Conservation (phyloP, 2,329 filamentous ascomycete species). For the Penicillium sp. region DNA sequence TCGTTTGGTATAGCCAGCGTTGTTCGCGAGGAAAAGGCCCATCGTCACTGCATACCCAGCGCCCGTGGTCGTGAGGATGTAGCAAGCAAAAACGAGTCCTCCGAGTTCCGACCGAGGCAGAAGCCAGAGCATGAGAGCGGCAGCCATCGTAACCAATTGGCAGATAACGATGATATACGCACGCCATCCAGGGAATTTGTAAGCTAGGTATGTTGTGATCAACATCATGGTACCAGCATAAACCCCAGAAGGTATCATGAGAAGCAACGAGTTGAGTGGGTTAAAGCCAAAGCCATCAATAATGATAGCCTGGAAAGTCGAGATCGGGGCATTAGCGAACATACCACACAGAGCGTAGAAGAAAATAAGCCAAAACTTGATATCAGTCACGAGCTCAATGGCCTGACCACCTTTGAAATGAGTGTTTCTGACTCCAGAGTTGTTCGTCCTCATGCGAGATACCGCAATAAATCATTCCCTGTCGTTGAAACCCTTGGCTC, state of each 20-base stretch:
- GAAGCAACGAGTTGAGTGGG: conserved; percentile 45
- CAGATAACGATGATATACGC: neutral
- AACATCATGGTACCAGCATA: conserved; percentile 43
- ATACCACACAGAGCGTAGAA: conserved; percentile 43
- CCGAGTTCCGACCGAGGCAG: neutral
- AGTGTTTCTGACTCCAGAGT: conserved; percentile 40
- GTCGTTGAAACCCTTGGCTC: neutral
- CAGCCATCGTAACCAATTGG: neutral
- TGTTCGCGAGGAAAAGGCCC: neutral
- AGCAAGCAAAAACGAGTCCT: neutral
- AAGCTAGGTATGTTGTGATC: conserved; percentile 43
- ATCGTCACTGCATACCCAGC: neutral
- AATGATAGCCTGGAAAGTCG: conserved; percentile 49
- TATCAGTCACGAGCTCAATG: conserved; percentile 11
- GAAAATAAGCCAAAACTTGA: conserved; percentile 26
- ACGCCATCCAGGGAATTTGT: conserved; percentile 28
- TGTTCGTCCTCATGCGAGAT: conserved; percentile 28
- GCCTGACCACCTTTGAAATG: conserved; percentile 49
- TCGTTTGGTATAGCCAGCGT: neutral
- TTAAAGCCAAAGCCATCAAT: conserved; percentile 49
- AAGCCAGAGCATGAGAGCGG: neutral
- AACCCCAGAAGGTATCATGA: conserved; percentile 45
- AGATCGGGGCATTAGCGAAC: conserved; percentile 49
- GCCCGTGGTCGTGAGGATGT: neutral
- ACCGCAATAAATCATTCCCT: conserved; percentile 25